phyloP scores from a whole-genome alignment of 192 early-diverging fungal genomes.

The Dissophora globulifera region DNA sequence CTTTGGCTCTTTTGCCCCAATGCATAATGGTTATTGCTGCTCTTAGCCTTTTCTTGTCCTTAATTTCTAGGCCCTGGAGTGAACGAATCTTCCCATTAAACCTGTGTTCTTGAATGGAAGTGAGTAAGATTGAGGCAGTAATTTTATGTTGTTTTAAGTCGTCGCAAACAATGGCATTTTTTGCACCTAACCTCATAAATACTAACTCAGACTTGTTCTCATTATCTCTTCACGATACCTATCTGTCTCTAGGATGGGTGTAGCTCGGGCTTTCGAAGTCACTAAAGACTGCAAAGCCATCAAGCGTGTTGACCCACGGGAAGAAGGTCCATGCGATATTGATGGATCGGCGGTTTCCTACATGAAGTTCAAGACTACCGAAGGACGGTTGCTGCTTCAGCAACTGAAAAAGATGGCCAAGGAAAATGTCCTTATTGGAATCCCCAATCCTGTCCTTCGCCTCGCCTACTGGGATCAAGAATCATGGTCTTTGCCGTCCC shows the following conservation, averaged over 20 bases:
- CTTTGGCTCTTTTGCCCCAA: no score
- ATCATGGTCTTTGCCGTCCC: slow-evolving; percentile 28
- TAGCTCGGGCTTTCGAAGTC: slow-evolving; percentile 16
- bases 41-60: no score
- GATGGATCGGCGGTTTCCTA: slow-evolving; percentile 31
- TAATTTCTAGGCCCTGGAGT: not conserved
- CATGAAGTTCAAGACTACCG: slow-evolving; percentile 23
- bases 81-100: not conserved
- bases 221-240: no score
- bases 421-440: slow-evolving; percentile 20
- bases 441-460: slow-evolving; percentile 11
- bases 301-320: slow-evolving; percentile 26
- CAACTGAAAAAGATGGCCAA: slow-evolving; percentile 32
- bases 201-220: slow-evolving; percentile 15
- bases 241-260: slow-evolving; percentile 26
- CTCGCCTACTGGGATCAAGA: slow-evolving; percentile 27
- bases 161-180: not conserved
- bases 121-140: slow-evolving; percentile 1
- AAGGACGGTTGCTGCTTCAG: slow-evolving; percentile 1
- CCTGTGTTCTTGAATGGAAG: not conserved
- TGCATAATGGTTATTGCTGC: no score
- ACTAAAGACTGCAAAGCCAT: slow-evolving; percentile 27
- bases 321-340: slow-evolving; percentile 33
- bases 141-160: slow-evolving; percentile 1
- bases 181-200: slow-evolving; percentile 5